Evolutionary conservation across 2,329 filamentous ascomycete genomes (phyloP).

Genomic region (Calonectria pseudoreteaudii): DNA sequence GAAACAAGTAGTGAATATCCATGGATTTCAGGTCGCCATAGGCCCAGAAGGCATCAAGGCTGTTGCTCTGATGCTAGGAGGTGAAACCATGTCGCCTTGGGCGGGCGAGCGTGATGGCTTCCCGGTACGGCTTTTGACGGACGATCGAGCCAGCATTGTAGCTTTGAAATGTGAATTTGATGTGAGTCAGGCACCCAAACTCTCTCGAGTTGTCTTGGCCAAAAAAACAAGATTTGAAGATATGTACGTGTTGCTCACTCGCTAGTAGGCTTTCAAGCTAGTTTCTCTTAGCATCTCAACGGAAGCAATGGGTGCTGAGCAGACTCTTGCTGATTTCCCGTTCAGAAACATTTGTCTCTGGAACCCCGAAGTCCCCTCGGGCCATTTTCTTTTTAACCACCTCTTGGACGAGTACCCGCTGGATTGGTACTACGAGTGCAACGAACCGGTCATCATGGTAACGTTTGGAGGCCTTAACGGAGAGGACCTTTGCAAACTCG

Average conservation of each 20-base stretch:
- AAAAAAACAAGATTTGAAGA: not conserved
- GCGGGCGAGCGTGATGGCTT: not conserved
- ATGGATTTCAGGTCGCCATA: not conserved
- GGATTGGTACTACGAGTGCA: not conserved
- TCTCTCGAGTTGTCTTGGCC: not conserved
- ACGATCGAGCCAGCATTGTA: not conserved
- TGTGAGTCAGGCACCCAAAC: not conserved
- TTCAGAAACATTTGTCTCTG: conserved; percentile 1
- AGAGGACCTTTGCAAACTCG: not conserved
- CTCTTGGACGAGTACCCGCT: not conserved
- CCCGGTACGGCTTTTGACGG: not conserved
- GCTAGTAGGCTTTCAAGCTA: conserved; percentile 5
- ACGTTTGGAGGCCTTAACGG: not conserved
- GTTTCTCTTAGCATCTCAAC: conserved; percentile 8
- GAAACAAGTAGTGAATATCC: not conserved
- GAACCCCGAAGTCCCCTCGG: not conserved
- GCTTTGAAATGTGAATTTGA: conserved; percentile 9
- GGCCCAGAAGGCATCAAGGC: not conserved
- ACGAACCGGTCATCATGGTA: not conserved
- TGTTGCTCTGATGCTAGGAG: not conserved
- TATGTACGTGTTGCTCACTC: not conserved
- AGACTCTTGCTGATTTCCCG: not conserved
- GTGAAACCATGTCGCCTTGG: not conserved
- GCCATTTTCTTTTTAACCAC: not conserved
- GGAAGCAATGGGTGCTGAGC: not conserved